phyloP scores from a whole-genome alignment of 306 rosid genomes.

The Prunus mume region DNA sequence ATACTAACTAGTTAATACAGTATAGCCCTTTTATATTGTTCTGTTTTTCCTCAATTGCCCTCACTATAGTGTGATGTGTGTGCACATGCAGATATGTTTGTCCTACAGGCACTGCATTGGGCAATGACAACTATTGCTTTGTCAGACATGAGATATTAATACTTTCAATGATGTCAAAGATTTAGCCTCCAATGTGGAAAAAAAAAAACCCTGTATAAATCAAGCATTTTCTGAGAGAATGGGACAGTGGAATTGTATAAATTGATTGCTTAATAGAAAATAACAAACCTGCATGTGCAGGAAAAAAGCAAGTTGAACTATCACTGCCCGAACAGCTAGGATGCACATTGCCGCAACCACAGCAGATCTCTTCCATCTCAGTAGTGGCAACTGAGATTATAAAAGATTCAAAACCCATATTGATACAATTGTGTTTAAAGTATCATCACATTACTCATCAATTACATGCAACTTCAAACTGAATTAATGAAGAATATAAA shows the following conservation, averaged over 20 bases:
- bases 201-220: not conserved
- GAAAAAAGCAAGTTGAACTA: slow-evolving; percentile 96
- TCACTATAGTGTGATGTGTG: not conserved
- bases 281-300: slow-evolving; percentile 84
- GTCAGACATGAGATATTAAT: not conserved
- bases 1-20: not conserved
- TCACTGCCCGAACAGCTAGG: slow-evolving; percentile 88
- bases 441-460: not conserved
- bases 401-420: slow-evolving; percentile 16
- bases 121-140: not conserved
- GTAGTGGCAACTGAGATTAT: slow-evolving; percentile 56
- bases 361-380: slow-evolving; percentile 98
- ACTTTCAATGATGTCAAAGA: not conserved
- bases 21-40: not conserved
- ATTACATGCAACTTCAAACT: not conserved
- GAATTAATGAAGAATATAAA: not conserved
- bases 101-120: not conserved
- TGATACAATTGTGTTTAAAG: not conserved
- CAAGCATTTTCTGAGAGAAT: not conserved
- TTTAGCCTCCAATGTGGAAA: not conserved
- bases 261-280: not conserved
- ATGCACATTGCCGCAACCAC: slow-evolving; percentile 94
- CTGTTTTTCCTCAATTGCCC: not conserved
- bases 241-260: not conserved
- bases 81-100: not conserved